phyloP scores from a whole-genome alignment of 164 flowering plant species.

The Vitis rupestris region DNA sequence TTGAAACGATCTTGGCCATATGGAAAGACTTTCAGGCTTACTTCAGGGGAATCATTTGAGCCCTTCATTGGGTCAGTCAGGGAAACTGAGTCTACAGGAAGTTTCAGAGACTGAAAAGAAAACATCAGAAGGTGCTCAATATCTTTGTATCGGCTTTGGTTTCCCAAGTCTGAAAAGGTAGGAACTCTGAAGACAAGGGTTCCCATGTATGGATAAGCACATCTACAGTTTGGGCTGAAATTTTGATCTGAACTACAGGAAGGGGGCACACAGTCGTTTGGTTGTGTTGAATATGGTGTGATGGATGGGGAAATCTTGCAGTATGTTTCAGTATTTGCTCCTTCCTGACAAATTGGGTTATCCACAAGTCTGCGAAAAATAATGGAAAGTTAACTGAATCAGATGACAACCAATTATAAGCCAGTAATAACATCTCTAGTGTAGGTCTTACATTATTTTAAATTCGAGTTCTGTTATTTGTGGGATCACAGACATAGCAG shows the following conservation, averaged over 20 bases:
- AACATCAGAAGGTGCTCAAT: neutral
- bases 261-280: constrained; percentile 14
- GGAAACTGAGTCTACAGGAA: constrained; percentile 22
- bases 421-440: too few relatives aligned
- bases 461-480: too few relatives aligned
- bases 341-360: constrained; percentile 14
- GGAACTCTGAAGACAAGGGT: constrained; percentile 15
- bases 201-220: constrained; percentile 28
- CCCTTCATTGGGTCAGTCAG: constrained; percentile 36
- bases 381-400: too few relatives aligned
- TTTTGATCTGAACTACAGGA: constrained; percentile 5
- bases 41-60: constrained; percentile 24
- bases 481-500: too few relatives aligned
- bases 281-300: neutral
- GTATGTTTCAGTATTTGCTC: neutral
- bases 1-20: constrained; percentile 38
- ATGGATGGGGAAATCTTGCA: neutral
- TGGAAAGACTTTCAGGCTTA: constrained; percentile 43
- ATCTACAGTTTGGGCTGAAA: constrained; percentile 31
- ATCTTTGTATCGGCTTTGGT: neutral
- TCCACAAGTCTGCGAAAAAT: too few relatives aligned
- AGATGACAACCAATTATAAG: too few relatives aligned
- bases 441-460: too few relatives aligned
- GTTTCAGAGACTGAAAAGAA: neutral
- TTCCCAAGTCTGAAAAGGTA: constrained; percentile 15